phyloP scores from a whole-genome alignment of 306 rosid species.

The Urtica urens region DNA sequence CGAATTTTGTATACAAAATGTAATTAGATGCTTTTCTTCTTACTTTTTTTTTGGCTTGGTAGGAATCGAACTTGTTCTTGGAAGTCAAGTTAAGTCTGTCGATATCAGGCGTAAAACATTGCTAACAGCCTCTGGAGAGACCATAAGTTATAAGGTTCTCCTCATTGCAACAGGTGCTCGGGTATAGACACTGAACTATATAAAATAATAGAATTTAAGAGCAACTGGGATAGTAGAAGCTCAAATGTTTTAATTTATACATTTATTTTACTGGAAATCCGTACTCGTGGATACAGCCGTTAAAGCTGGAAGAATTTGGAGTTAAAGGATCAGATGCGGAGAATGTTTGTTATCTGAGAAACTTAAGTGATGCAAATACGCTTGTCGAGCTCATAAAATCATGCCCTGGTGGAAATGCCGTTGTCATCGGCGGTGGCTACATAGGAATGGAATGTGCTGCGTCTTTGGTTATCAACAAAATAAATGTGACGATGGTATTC shows the following conservation, averaged over 20 bases:
- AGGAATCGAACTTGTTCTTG: constrained; percentile 95
- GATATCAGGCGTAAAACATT: constrained; percentile 87
- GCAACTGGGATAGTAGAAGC: not conserved
- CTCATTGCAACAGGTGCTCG: constrained; percentile 98
- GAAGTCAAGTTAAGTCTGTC: constrained; percentile 84
- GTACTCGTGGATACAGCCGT: constrained; percentile 38
- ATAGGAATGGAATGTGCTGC: constrained; percentile 99
- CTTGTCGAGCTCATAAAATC: constrained; percentile 50
- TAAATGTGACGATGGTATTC: constrained; percentile 85
- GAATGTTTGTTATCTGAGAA: constrained; percentile 82
- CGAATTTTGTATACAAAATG: not conserved
- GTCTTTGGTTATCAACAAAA: constrained; percentile 81
- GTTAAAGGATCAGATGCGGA: constrained; percentile 86
- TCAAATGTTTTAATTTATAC: not conserved
- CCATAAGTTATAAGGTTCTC: constrained; percentile 88
- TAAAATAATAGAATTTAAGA: not conserved
- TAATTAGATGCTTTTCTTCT: not conserved
- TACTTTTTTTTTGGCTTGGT: constrained; percentile 9
- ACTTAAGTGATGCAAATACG: constrained; percentile 75
- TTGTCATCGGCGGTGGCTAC: constrained; percentile 97
- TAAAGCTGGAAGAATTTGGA: constrained; percentile 95
- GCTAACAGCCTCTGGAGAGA: constrained; percentile 83
- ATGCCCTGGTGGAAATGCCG: constrained; percentile 71
- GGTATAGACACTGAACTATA: constrained; percentile 59
- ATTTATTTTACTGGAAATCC: not conserved